Conservation (phyloP, 2,329 filamentous ascomycete genomes). For the Hypoxylon sp. region DNA sequence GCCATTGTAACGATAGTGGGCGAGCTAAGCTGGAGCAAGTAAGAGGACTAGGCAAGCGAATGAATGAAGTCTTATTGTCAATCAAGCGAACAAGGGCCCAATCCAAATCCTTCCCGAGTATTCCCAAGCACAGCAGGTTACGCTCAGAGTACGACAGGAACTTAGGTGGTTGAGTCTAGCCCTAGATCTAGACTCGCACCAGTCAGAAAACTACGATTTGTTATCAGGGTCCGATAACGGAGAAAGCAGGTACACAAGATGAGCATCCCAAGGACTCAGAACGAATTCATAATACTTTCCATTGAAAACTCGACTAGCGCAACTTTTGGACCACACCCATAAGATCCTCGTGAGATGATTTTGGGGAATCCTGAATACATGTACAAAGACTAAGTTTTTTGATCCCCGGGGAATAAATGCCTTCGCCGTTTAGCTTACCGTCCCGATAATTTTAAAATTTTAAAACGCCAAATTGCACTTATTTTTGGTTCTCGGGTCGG, state of each 20-base stretch:
- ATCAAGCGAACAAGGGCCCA: neutral
- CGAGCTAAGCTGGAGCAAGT: neutral
- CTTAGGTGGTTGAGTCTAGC: constrained; percentile 18
- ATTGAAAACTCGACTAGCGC: constrained; percentile 34
- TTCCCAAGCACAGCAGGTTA: neutral
- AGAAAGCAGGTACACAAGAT: constrained; percentile 15
- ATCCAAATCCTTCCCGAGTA: neutral
- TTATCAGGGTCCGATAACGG: constrained; percentile 45
- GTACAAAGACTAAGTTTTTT: constrained; percentile 50
- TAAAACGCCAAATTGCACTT: constrained; percentile 54
- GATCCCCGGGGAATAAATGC: constrained; percentile 43
- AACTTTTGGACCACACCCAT: constrained; percentile 36
- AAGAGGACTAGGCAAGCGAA: neutral
- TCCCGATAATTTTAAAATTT: constrained; percentile 41
- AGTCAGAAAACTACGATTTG: constrained; percentile 62
- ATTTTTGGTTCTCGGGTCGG: constrained; percentile 89
- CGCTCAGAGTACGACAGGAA: constrained; percentile 13
- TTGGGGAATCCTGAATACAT: constrained; percentile 55
- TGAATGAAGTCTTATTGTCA: constrained; percentile 1
- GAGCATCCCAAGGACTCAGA: neutral
- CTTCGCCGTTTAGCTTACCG: constrained; percentile 45
- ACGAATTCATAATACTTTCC: constrained; percentile 43
- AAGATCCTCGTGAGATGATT: constrained; percentile 42
- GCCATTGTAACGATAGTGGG: constrained; percentile 60
- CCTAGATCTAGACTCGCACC: constrained; percentile 11